Evolutionary conservation across 2,329 filamentous ascomycete genomes (phyloP), one percentile per base, ranked within the genome.

Genomic region (Coleophoma eucalyptorum): DNA sequence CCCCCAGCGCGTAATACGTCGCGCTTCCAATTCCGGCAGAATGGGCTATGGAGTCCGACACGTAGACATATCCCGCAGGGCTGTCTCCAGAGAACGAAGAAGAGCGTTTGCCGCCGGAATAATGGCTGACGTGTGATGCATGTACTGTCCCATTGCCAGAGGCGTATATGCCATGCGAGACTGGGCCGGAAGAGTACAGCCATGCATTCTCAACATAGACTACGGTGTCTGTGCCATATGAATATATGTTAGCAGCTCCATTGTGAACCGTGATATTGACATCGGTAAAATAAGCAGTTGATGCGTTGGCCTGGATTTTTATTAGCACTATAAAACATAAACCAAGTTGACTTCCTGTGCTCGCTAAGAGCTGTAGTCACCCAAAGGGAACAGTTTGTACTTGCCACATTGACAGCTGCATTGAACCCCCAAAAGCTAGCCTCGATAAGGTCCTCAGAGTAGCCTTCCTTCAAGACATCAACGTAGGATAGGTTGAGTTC

Each of bases 261-360:
- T 68, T 67, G 53, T 68, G 66, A 1, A 59, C 56, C 4, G 65
- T 68, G 18, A 67, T 55, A 49, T 67, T 68, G 31, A 62, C 33
- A 34, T 67, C 40, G 26, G 61, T 49, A 13, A 67, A 56, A 34
- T 50, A 46, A 1, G 57, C 57, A 10, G 54, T 60, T 2, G 64
- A 64, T 7, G 50, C 57, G 45, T 67, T 68, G 34, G 63, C 60
- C 16, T 54, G 18, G n/a, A 42, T 6, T 41, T 19, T 19, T 48
- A 19, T 37, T 8, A 31, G 6, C 13, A 6, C 6, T 33, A 35
- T 12, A 16, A 47, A 19, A 21, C n/a, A 15, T 11, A 5, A 33
- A 32, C 26, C 26, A 2, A 8, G 26, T 26, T 26, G 26, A 26
- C 26, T 5, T 26, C 10, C 6, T 8, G 26, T 26, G 2, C 6